Evolutionary conservation across 2,329 filamentous ascomycete species (phyloP).

Genomic region (Colletotrichum lini): DNA sequence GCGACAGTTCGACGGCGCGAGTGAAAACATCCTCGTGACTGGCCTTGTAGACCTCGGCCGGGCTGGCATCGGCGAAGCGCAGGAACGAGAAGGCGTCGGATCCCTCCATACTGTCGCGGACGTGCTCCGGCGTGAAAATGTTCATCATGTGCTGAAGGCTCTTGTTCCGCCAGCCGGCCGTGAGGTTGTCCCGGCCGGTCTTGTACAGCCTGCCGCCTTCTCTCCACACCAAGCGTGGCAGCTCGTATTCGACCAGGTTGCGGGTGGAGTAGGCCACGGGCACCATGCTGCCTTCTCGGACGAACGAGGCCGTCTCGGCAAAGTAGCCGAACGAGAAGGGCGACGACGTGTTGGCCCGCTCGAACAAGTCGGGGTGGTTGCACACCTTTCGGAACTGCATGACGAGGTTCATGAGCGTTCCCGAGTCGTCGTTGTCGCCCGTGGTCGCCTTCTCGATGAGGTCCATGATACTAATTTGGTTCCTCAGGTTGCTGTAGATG

Average conservation of each 20-base stretch:
- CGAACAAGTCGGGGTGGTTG: constrained; percentile 97
- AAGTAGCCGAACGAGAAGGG: constrained; percentile 89
- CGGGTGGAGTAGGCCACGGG: constrained; percentile 89
- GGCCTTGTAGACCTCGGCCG: constrained; percentile 78
- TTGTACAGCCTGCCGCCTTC: constrained; percentile 83
- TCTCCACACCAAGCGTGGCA: constrained; percentile 88
- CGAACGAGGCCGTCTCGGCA: constrained; percentile 94
- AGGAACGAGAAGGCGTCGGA: constrained; percentile 88
- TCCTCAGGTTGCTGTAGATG: constrained; percentile 91
- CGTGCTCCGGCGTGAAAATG: constrained; percentile 87
- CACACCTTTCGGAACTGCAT: constrained; percentile 99
- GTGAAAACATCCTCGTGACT: constrained; percentile 81
- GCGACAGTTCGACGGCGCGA: constrained; percentile 75
- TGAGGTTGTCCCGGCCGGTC: constrained; percentile 79
- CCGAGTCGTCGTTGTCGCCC: constrained; percentile 94
- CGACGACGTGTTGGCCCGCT: constrained; percentile 91
- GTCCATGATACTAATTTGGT: constrained; percentile 99
- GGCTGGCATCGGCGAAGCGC: constrained; percentile 85
- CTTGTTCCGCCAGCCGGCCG: constrained; percentile 84
- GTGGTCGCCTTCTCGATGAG: constrained; percentile 96
- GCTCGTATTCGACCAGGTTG: constrained; percentile 85
- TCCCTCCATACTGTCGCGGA: constrained; percentile 73
- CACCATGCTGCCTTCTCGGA: constrained; percentile 87
- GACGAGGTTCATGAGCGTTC: constrained; percentile 97
- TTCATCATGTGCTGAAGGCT: constrained; percentile 88